These are phyloP conservation scores for Dendryphion nanum DNA, from an alignment of 2,329 filamentous ascomycete species.

Conservation along the genomic window DNA sequence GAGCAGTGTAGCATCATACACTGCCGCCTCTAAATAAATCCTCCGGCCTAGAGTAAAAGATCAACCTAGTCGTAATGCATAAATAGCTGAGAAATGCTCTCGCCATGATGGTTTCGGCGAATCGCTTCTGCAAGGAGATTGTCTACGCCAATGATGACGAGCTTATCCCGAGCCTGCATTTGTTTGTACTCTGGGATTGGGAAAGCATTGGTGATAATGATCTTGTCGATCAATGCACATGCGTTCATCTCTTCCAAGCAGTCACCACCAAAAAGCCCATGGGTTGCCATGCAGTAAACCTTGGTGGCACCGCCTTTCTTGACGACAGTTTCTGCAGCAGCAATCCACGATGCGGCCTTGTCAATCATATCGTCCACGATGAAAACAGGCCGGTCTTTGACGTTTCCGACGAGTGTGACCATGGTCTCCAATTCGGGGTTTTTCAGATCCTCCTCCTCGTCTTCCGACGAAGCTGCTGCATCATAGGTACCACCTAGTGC, in stretches of 20 bases:
- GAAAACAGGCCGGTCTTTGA: constrained; percentile 82
- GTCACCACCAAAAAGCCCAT: constrained; percentile 89
- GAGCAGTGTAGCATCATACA: no score
- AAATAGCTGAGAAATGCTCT: constrained; percentile 63
- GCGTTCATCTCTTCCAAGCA: constrained; percentile 85
- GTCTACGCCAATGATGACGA: constrained; percentile 86
- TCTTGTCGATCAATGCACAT: constrained; percentile 89
- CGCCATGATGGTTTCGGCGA: constrained; percentile 92
- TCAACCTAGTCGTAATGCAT: constrained; percentile 45
- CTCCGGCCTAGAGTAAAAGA: no score
- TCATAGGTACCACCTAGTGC: constrained; percentile 83
- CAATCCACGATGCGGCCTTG: constrained; percentile 95
- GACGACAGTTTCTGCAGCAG: constrained; percentile 92
- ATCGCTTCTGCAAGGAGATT: constrained; percentile 89
- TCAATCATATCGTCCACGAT: constrained; percentile 99
- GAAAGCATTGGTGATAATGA: constrained; percentile 97
- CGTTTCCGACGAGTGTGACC: constrained; percentile 96
- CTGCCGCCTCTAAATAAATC: no score
- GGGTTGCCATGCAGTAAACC: constrained; percentile 97
- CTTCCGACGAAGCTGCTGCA: constrained; percentile 77
- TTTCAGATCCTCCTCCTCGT: constrained; percentile 86
- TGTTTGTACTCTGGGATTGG: constrained; percentile 77
- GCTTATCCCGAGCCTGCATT: constrained; percentile 67
- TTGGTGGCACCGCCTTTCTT: constrained; percentile 89
- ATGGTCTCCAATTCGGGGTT: constrained; percentile 84